These are phyloP conservation scores for Astrocystis sublimbata DNA, from an alignment of 495 filamentous ascomycete genomes.

Conservation along the genomic window DNA sequence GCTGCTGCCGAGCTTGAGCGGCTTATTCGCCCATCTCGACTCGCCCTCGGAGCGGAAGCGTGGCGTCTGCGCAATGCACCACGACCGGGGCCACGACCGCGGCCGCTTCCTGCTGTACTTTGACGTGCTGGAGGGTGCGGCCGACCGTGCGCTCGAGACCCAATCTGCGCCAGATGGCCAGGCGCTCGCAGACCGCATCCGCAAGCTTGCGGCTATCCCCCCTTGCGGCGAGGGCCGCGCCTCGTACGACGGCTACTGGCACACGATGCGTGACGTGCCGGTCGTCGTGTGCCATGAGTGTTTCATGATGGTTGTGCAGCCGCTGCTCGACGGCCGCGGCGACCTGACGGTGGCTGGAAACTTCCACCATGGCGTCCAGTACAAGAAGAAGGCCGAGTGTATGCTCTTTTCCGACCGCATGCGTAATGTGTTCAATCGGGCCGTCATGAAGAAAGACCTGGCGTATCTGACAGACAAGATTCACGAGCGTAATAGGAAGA, in stretches of 20 bases:
- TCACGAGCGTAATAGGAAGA: constrained; percentile 43
- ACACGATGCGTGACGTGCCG: constrained; percentile 39
- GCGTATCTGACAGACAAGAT: constrained; percentile 53
- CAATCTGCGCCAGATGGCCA: constrained; percentile 37
- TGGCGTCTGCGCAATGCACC: constrained; percentile 47
- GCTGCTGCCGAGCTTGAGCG: constrained; percentile 45
- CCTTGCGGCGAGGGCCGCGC: constrained; percentile 39
- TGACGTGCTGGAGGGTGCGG: constrained; percentile 42
- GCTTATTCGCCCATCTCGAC: constrained; percentile 40
- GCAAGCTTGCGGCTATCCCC: constrained; percentile 33
- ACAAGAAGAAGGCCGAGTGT: constrained; percentile 57
- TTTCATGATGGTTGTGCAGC: constrained; percentile 69
- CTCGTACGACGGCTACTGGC: constrained; percentile 25
- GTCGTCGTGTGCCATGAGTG: constrained; percentile 54
- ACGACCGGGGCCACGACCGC: constrained; percentile 24
- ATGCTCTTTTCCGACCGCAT: constrained; percentile 77
- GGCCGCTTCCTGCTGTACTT: constrained; percentile 45
- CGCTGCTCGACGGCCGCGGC: constrained; percentile 46
- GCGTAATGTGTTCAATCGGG: constrained; percentile 62
- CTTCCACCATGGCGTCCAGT: constrained; percentile 55
- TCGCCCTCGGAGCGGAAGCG: constrained; percentile 33
- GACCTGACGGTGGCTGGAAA: constrained; percentile 55
- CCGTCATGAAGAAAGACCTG: constrained; percentile 60
- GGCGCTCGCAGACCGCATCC: constrained; percentile 38
- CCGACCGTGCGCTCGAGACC: constrained; percentile 37